Percentiles rank a stretch among this genome's conserved stretches.
phyloP scores from a whole-genome alignment of 2,329 filamentous ascomycete genomes.

The Xylaria sp. region DNA sequence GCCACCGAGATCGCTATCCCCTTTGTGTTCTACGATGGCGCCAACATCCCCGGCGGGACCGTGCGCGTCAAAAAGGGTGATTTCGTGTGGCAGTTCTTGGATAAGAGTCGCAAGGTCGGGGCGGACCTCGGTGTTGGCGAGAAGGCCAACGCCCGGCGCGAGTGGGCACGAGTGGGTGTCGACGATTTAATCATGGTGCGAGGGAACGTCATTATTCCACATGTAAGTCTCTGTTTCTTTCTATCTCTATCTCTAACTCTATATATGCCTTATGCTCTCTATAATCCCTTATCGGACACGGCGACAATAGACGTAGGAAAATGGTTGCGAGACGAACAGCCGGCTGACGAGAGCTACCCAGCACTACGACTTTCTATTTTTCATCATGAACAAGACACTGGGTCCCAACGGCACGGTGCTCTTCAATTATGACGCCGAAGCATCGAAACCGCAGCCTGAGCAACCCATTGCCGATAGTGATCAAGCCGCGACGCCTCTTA shows the following conservation, averaged over 20 bases:
- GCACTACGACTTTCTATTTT: constrained; percentile 98
- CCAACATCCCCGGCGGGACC: constrained; percentile 84
- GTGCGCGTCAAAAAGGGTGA: constrained; percentile 94
- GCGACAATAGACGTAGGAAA: neutral
- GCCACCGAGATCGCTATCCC: constrained; percentile 89
- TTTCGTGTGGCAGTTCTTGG: constrained; percentile 90
- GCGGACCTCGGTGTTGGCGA: constrained; percentile 81
- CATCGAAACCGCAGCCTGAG: constrained; percentile 48
- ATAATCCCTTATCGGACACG: neutral
- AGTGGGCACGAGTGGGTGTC: constrained; percentile 93
- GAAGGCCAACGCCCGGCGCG: constrained; percentile 73
- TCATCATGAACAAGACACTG: constrained; percentile 86
- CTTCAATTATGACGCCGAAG: constrained; percentile 76
- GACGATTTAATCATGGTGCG: constrained; percentile 95
- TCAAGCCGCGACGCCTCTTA: constrained; percentile 52
- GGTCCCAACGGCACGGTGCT: constrained; percentile 77
- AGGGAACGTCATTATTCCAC: constrained; percentile 90
- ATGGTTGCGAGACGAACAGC: constrained; percentile 4
- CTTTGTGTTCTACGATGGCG: constrained; percentile 97
- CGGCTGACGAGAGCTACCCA: constrained; percentile 53
- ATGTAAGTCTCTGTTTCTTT: constrained; percentile 69
- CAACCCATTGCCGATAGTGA: constrained; percentile 34
- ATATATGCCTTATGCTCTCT: neutral
- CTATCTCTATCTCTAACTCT: neutral
- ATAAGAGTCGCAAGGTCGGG: constrained; percentile 89